Evolutionary conservation across 192 early-diverging fungal genomes (phyloP), one percentile per base, ranked within the genome.

Genomic region (Coemansia sp.): DNA sequence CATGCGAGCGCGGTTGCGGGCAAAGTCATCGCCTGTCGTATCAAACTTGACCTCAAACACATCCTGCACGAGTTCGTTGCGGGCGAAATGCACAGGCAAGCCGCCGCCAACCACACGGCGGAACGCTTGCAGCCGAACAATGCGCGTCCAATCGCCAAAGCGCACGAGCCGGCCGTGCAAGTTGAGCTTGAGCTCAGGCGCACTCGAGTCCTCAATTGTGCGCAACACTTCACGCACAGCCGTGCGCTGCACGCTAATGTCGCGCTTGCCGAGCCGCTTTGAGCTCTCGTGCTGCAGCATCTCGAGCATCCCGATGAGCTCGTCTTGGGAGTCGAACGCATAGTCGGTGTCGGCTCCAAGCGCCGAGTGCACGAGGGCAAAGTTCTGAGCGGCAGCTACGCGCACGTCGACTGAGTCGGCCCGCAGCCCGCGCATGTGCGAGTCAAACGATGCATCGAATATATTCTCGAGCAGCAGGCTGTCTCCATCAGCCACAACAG

Each of bases 361-460:
- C 24, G 83, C 83, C 63, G 88, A 85, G 56, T 90, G 83, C 72
- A 91, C 83, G 47, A 90, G 66, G 0, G 89, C 91, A 73, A 91
- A 86, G 67, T 90, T 87, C 76, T 90, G 89, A 29, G 87, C 91
- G 2, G 87, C 75, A 11, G 88, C 87, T 11, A 91, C 79, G 6
- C 90, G 82, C 11, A 89, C 73, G 8, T 90, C 87, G 23, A 89
- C 83, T 15, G 72, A 62, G 6, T 83, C 63, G 27, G 84, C 84
- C 19, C 85, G 87, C 32, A 92, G 66, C 17, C 84, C 69, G 10
- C 73, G 75, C 52, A 83, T 78, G 57, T 87, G 87, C 0, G 67
- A 70, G 14, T 50, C 57, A 25, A 75, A 80, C 6, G 43, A 45
- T 3, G 22, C 9, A 25, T 70, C 67, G 38, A 80, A 80, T 50